A percentile compares a stretch with the other conserved stretches of the same genome.
Conservation (phyloP, 2,329 filamentous ascomycete genomes). For the Trichoderma koningii region DNA sequence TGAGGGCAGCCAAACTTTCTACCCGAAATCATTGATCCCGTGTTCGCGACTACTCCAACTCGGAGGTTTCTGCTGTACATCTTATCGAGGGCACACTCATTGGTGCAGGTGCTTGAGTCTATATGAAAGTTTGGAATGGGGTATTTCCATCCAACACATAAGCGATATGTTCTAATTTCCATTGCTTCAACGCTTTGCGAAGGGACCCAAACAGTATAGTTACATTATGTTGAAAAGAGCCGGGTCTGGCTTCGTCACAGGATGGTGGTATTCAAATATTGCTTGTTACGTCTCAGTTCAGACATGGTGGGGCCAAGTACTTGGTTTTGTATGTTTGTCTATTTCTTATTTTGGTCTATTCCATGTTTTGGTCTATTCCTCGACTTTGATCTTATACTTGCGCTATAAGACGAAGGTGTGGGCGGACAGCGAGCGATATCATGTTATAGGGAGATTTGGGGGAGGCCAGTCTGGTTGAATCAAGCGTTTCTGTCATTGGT, state of each 20-base stretch:
- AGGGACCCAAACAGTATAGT: background rate
- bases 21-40: too few species aligned
- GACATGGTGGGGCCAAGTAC: too few species aligned
- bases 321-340: background rate
- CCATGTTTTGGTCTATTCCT: too few species aligned
- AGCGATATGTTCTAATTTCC: background rate
- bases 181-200: background rate
- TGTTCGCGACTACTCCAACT: too few species aligned
- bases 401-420: background rate
- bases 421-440: background rate
- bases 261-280: background rate
- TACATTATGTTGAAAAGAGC: background rate
- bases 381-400: background rate
- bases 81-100: background rate
- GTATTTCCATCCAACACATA: background rate
- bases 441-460: background rate
- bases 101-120: conserved; percentile 15
- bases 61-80: background rate
- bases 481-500: background rate
- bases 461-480: background rate
- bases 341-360: background rate
- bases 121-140: background rate
- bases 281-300: too few species aligned
- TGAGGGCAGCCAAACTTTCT: background rate
- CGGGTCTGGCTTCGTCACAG: background rate